Base-by-base conservation (phyloP, 2,329 filamentous ascomycete species). In the Dothidotthia symphoricarpi region DNA sequence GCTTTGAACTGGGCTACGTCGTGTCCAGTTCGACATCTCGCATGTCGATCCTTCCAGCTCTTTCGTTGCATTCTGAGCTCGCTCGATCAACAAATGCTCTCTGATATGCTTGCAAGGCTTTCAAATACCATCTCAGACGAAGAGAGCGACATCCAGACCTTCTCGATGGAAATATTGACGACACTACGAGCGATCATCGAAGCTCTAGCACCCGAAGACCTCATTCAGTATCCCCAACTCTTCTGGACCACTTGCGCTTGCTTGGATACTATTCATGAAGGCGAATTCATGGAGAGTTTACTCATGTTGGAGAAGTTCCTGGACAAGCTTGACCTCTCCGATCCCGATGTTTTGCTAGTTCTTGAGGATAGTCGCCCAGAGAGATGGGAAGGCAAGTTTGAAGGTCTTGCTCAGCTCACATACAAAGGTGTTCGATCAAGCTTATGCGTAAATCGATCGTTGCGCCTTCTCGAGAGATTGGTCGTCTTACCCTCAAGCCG, bases 211-310 rank as follows among this genome's bases (percentile, higher is more conserved):
- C 76, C 85, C 0, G 79, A 85, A 25, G 85, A 90, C 61, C 75
- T 98, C 2, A 69, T 95, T 31, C 82, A 83, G n/a, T 96, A 95
- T 50, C 93, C 93, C 2, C 91, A 97, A 58, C 74, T 98, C 1
- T 97, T 98, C 68, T 98, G 94, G 94, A 95, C 91, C 0, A 95
- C 88, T 0, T 96, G 90, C 57, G 93, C 93, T 9, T 98, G 93
- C 62, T 72, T 98, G 14, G 90, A 97, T 59, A 97, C 93, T 0
- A 95, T 97, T 58, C 95, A 97, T 49, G 94, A 98, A 67, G 80
- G 85, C 15, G 93, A 98, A 59, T 98, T 95, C 47, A 78, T 93
- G 45, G 93, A 96, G 62, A 89, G 87, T 15, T 74, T 96, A 10
- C 84, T 86, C 35, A 96, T 98, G 86, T 76, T 98, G 8, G 86